A percentile compares a stretch with the other conserved stretches of the same genome.
Conservation (phyloP, 352 stramenopile species). For the Phytophthora meadii region DNA sequence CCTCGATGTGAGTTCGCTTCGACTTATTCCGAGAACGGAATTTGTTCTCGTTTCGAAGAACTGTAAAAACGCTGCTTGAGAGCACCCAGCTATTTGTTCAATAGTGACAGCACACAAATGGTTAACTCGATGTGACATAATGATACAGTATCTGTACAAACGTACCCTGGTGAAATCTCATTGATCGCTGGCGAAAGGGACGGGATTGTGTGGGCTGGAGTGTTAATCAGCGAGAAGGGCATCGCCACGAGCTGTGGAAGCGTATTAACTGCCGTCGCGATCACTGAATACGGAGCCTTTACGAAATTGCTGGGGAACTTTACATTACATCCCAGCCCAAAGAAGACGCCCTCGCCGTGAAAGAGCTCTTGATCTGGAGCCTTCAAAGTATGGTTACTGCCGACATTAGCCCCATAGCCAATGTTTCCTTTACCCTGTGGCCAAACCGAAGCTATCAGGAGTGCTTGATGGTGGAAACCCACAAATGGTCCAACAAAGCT, state of each 20-base stretch:
- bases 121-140: not conserved
- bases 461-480: conserved; percentile 94
- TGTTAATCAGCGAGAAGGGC: conserved; percentile 85
- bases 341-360: conserved; percentile 96
- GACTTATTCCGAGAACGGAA: conserved; percentile 85
- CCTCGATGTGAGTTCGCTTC: conserved; percentile 67
- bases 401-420: conserved; percentile 95
- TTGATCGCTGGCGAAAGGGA: conserved; percentile 85
- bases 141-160: not conserved
- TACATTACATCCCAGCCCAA: conserved; percentile 92
- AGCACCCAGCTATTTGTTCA: conserved; percentile 85
- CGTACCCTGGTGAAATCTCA: conserved; percentile 78
- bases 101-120: not conserved
- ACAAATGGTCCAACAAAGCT: conserved; percentile 94
- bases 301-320: conserved; percentile 97
- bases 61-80: conserved; percentile 89
- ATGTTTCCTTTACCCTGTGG: conserved; percentile 94
- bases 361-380: conserved; percentile 91
- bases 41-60: conserved; percentile 91
- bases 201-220: conserved; percentile 75
- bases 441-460: conserved; percentile 94
- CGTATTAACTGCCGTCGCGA: conserved; percentile 93
- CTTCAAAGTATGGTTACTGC: conserved; percentile 97
- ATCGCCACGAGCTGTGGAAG: conserved; percentile 89
- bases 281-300: conserved; percentile 92